Conservation (phyloP, 31 red algal genomes). For the Odonthalia washingtoniensis region DNA sequence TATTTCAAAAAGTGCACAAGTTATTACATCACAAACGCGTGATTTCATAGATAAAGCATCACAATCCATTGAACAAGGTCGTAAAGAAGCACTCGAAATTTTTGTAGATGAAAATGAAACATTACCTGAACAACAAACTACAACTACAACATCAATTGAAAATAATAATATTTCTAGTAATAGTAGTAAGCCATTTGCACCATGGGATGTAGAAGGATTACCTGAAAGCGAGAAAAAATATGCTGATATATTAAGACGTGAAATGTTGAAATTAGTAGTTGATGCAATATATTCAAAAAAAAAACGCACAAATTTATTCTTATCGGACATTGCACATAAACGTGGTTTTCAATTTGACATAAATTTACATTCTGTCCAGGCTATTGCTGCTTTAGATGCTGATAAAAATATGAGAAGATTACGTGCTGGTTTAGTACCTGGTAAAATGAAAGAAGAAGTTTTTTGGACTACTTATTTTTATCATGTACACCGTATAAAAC, state of each 20-base stretch:
- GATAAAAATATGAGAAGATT: constrained; percentile 64
- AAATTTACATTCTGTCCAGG: constrained; percentile 25
- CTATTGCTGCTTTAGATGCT: constrained; percentile 62
- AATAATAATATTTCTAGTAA: not conserved
- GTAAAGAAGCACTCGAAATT: constrained; percentile 47
- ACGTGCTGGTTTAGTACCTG: constrained; percentile 74
- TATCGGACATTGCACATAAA: constrained; percentile 18
- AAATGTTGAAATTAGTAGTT: constrained; percentile 55
- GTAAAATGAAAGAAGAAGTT: constrained; percentile 61
- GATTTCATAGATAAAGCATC: not conserved
- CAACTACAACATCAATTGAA: not conserved
- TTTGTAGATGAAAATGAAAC: constrained; percentile 49
- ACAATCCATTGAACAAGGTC: not conserved
- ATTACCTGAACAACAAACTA: not conserved
- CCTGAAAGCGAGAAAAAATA: constrained; percentile 32
- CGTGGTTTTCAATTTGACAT: constrained; percentile 12
- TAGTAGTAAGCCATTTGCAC: not conserved
- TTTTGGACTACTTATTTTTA: constrained; percentile 85
- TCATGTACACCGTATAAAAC: constrained; percentile 59
- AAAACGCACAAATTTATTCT: constrained; percentile 44
- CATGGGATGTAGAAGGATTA: constrained; percentile 44
- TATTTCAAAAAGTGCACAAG: not conserved
- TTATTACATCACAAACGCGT: not conserved
- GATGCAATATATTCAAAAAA: constrained; percentile 56
- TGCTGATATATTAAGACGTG: constrained; percentile 32